Evolutionary conservation across 495 filamentous ascomycete species (phyloP).

Genomic region (Patellaria atrata): DNA sequence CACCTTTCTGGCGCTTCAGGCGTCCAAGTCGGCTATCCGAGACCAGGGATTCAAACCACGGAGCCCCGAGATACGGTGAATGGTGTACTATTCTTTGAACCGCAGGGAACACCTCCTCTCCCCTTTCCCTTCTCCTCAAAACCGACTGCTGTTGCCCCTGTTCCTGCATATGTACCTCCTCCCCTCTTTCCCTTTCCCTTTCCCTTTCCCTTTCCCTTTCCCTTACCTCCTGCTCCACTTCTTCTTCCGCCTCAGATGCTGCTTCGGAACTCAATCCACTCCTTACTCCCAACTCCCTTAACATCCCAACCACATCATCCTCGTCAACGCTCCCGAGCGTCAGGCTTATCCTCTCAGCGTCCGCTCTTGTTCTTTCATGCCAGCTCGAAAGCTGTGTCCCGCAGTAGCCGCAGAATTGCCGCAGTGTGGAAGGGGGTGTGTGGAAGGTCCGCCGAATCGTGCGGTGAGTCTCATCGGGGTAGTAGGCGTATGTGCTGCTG

Average conservation of each 20-base stretch:
- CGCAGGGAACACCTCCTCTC: conserved; percentile 9
- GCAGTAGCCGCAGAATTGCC: conserved; percentile 83
- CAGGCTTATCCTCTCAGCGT: conserved; percentile 60
- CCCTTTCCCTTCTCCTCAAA: conserved; percentile 16
- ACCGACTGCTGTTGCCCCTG: too few relatives aligned
- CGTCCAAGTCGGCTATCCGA: conserved; percentile 56
- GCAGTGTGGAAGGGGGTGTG: conserved; percentile 35
- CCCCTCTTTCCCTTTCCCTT: conserved; percentile 3
- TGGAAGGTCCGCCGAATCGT: conserved; percentile 61
- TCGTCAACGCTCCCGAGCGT: conserved; percentile 52
- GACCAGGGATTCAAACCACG: conserved; percentile 75
- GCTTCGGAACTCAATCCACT: conserved; percentile 35
- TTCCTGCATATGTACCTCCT: conserved; percentile 1
- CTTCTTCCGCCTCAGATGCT: conserved; percentile 27
- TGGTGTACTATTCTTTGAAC: conserved; percentile 16
- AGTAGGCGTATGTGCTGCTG: conserved; percentile 54
- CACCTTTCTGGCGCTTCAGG: conserved; percentile 45
- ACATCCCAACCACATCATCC: conserved; percentile 46
- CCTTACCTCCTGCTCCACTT: not conserved
- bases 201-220: conserved; percentile 1
- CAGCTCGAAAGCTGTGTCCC: conserved; percentile 70
- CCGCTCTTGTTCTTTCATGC: conserved; percentile 52
- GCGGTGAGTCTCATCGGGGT: conserved; percentile 58
- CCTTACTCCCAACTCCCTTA: conserved; percentile 56
- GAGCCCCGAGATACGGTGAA: conserved; percentile 39